Conservation (phyloP, 495 filamentous ascomycete species). For the Aspergillus saccharolyticus region DNA sequence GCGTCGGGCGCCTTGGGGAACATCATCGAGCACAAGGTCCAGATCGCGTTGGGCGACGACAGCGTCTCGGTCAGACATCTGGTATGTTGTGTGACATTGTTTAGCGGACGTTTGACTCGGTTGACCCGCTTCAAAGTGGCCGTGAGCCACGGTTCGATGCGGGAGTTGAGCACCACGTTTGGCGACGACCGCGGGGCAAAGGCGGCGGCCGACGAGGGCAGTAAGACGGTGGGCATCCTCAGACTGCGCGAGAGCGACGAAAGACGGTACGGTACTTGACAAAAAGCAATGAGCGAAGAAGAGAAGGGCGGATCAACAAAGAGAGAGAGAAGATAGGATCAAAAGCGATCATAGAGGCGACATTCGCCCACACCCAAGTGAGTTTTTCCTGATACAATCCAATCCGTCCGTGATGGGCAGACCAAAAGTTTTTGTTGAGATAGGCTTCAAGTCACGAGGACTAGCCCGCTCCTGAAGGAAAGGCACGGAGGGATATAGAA, state of each 20-base stretch:
- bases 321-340: conserved; percentile 24
- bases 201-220: conserved; percentile 92
- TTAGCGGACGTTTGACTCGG: conserved; percentile 93
- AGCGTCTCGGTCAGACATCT: conserved; percentile 96
- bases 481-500: conserved; percentile 15
- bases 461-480: conserved; percentile 3
- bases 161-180: conserved; percentile 88
- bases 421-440: neutral
- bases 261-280: conserved; percentile 25
- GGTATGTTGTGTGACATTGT: conserved; percentile 94
- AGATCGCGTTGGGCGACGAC: conserved; percentile 86
- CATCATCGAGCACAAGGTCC: conserved; percentile 93
- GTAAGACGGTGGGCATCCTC: conserved; percentile 84
- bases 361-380: conserved; percentile 43
- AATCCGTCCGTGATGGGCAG: neutral
- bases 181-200: conserved; percentile 94
- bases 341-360: conserved; percentile 38
- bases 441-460: conserved; percentile 7
- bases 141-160: conserved; percentile 97
- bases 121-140: conserved; percentile 96
- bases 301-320: conserved; percentile 29
- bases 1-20: conserved; percentile 85
- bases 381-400: conserved; percentile 11
- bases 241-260: conserved; percentile 28
- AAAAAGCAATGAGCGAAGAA: conserved; percentile 18